phyloP scores from a whole-genome alignment of 2,329 filamentous ascomycete genomes.

The Aspergillus amoenus region DNA sequence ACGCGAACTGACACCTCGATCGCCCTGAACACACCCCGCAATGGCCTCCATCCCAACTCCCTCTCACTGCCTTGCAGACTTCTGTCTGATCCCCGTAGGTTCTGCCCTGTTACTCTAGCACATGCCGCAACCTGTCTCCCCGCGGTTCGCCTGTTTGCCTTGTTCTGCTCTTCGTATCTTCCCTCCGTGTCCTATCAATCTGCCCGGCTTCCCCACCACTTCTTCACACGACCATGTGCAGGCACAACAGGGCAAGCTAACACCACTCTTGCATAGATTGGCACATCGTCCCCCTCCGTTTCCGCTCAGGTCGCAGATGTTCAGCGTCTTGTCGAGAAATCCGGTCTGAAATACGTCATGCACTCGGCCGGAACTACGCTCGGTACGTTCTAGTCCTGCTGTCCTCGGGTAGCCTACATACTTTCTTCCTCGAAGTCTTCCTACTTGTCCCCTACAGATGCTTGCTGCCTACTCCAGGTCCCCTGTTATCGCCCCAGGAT shows the following conservation, averaged over 20 bases:
- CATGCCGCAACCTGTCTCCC: neutral
- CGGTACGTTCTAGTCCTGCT: conserved; percentile 56
- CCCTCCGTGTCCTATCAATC: neutral
- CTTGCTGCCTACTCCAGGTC: neutral
- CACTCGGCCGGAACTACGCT: conserved; percentile 92
- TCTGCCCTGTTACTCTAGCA: conserved; percentile 12
- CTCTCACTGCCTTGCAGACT: conserved; percentile 77
- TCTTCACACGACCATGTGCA: conserved; percentile 6
- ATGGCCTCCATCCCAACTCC: conserved; percentile 57
- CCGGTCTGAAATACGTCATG: conserved; percentile 81
- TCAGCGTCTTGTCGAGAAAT: conserved; percentile 77
- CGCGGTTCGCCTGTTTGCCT: neutral
- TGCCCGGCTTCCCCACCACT: neutral
- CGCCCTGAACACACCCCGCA: neutral
- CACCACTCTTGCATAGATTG: conserved; percentile 56
- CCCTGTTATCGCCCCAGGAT: conserved; percentile 4
- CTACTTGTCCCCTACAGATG: neutral
- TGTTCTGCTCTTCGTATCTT: neutral
- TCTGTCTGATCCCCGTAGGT: conserved; percentile 80
- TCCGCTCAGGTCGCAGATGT: conserved; percentile 84
- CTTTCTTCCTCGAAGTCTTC: too few species aligned
- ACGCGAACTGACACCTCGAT: too few species aligned
- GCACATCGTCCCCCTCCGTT: conserved; percentile 73
- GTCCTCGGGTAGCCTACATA: neutral
- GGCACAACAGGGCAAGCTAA: neutral